phyloP scores from a whole-genome alignment of 2,329 filamentous ascomycete genomes.

The Penicillium sp. region DNA sequence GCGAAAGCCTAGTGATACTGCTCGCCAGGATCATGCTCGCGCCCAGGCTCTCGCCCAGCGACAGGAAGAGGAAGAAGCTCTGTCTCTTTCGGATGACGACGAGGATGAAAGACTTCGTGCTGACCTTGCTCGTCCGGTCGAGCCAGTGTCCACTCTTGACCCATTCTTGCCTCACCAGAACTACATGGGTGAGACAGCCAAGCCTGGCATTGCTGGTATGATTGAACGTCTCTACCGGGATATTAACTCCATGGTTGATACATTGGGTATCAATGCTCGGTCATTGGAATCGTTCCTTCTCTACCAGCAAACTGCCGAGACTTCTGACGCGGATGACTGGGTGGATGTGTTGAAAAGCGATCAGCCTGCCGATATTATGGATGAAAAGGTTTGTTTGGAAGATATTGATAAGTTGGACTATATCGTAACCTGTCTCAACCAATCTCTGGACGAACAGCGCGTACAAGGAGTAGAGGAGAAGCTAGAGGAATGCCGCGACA shows the following conservation, averaged over 20 bases:
- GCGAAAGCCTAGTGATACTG: constrained; percentile 22
- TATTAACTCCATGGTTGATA: constrained; percentile 81
- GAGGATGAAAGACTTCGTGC: constrained; percentile 48
- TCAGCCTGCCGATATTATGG: constrained; percentile 66
- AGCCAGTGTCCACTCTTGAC: constrained; percentile 45
- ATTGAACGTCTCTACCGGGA: constrained; percentile 51
- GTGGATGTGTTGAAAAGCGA: constrained; percentile 40
- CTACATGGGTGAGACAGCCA: constrained; percentile 43
- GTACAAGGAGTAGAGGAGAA: constrained; percentile 68
- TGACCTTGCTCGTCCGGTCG: constrained; percentile 44
- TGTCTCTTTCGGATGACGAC: constrained; percentile 45
- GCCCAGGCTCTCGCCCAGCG: constrained; percentile 33
- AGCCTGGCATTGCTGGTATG: constrained; percentile 50
- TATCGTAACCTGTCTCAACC: constrained; percentile 64
- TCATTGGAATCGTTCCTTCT: constrained; percentile 58
- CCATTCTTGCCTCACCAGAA: constrained; percentile 51
- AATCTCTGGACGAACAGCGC: constrained; percentile 64
- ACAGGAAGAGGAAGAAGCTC: constrained; percentile 32
- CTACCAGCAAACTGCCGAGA: constrained; percentile 43
- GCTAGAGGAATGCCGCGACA: constrained; percentile 64
- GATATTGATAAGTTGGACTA: constrained; percentile 69
- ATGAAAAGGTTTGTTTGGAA: constrained; percentile 69
- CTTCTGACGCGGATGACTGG: constrained; percentile 53
- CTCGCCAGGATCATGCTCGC: constrained; percentile 29
- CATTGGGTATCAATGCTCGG: constrained; percentile 80